Conservation (phyloP, 1,284 basidiomycete species). For the Athelia sp. region DNA sequence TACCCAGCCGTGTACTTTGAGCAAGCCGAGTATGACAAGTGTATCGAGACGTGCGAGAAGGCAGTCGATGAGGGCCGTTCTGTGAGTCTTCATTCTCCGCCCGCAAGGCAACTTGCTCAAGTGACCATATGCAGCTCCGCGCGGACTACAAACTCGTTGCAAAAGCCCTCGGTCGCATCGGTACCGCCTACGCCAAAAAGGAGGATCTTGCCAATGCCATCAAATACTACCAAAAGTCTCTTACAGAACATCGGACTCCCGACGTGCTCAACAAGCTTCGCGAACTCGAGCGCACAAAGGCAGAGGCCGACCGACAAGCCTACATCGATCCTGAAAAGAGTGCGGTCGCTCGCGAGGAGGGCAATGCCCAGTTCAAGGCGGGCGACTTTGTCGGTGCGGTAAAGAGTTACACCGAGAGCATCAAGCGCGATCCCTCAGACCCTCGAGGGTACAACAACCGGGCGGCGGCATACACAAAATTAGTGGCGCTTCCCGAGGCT, state of each 20-base stretch:
- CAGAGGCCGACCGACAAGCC: slow-evolving; percentile 74
- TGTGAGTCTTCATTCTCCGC: slow-evolving; percentile 30
- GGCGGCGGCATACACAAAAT: slow-evolving; percentile 94
- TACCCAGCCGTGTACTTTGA: slow-evolving; percentile 85
- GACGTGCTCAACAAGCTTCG: slow-evolving; percentile 91
- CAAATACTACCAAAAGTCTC: slow-evolving; percentile 87
- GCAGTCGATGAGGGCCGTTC: slow-evolving; percentile 91
- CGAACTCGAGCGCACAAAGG: slow-evolving; percentile 76
- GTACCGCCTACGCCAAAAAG: slow-evolving; percentile 82
- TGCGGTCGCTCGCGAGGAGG: slow-evolving; percentile 84
- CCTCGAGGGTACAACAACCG: slow-evolving; percentile 96
- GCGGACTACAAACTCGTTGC: slow-evolving; percentile 80
- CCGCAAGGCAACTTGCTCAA: not conserved
- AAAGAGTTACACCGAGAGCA: slow-evolving; percentile 91
- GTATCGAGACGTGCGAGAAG: slow-evolving; percentile 90
- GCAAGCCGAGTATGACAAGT: slow-evolving; percentile 85
- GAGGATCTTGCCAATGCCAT: slow-evolving; percentile 76
- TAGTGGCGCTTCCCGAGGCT: slow-evolving; percentile 91
- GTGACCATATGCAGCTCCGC: slow-evolving; percentile 44
- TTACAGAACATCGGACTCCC: slow-evolving; percentile 96
- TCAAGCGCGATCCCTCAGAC: slow-evolving; percentile 92
- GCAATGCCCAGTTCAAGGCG: slow-evolving; percentile 88
- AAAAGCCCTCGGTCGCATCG: slow-evolving; percentile 88
- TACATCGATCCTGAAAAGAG: slow-evolving; percentile 91
- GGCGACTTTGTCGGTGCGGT: slow-evolving; percentile 93